phyloP scores from a whole-genome alignment of 1,284 basidiomycete genomes.

The Ceratobasidium sp. region DNA sequence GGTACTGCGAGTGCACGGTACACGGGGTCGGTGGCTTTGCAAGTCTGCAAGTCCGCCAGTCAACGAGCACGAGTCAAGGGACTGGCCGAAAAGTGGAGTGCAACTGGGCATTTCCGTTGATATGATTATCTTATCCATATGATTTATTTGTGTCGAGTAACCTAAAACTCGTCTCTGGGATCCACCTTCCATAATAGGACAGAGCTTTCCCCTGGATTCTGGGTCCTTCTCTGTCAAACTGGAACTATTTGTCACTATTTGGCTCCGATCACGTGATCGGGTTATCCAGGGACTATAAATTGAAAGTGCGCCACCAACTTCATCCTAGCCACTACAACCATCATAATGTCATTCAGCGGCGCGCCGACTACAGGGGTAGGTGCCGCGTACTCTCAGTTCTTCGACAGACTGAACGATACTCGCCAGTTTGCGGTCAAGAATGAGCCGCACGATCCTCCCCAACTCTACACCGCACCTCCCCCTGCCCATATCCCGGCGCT shows the following conservation, averaged over 20 bases:
- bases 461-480: background rate
- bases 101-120: background rate
- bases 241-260: no score
- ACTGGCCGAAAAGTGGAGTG: background rate
- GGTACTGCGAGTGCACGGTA: background rate
- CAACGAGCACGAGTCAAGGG: background rate
- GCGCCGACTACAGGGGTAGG: constrained; percentile 3
- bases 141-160: background rate
- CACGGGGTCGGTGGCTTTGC: background rate
- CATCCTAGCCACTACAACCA: background rate
- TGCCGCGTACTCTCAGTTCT: background rate
- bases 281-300: constrained; percentile 20
- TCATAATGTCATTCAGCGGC: background rate
- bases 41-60: constrained; percentile 10
- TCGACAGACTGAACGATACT: background rate
- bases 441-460: constrained; percentile 4
- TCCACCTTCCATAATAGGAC: background rate
- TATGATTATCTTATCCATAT: background rate
- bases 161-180: background rate
- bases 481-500: background rate
- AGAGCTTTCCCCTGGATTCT: background rate
- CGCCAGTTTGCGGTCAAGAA: constrained; percentile 6
- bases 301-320: background rate
- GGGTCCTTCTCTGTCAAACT: background rate
- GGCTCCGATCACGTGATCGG: constrained; percentile 9